Base-by-base conservation (phyloP, 202 grass and related monocot genomes). In the Schoenoplectus tabernaemontani region DNA sequence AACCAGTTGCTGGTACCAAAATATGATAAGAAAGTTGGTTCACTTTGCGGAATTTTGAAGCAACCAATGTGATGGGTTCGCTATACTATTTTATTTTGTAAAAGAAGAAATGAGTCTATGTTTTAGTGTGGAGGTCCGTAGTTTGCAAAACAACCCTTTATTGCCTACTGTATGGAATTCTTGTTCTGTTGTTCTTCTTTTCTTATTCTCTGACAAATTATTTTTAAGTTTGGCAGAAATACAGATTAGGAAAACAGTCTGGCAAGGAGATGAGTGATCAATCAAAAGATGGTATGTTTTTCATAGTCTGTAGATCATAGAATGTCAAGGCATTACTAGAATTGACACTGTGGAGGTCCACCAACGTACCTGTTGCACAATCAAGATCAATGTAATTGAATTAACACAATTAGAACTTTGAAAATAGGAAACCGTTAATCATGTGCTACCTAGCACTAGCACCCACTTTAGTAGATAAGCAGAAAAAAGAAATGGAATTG, bases 161-260 rank as follows among this genome's bases (percentile, higher is more conserved):
- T n/a, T n/a, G n/a, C n/a, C n/a, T n/a, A 8, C 3, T 69, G 24
- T 43, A 71, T 24, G 20, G 43, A 53, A 34, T 20, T 34, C 26
- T 75, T 34, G 20, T 75, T 75, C 26, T 75, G 44, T n/a, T 47
- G 1, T 53, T 74, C n/a, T 53, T 73, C 44, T 19, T 50, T 86
- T 36, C 39, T 82, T 26, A 81, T 58, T 28, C 19, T 63, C 70
- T 83, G 70, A 83, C 50, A 63, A 44, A 20, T 63, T 71, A 42
- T 86, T 67, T 33, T 84, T 81, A 38, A 84, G 58, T 75, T 73
- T 67, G 82, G n/a, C 85, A 96, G 92, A 96, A 96, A 85, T 96
- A 96, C 77, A 90, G 93, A 87, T 82, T 96, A 71, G 93, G 93
- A 16, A 96, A 92, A 82, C 93, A 92, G 80, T 88, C 93, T 67